A percentile compares a stretch with the other conserved stretches of the same genome.
Evolutionary conservation across 2,329 filamentous ascomycete species (phyloP).

Genomic region (Colletotrichum nymphaeae): DNA sequence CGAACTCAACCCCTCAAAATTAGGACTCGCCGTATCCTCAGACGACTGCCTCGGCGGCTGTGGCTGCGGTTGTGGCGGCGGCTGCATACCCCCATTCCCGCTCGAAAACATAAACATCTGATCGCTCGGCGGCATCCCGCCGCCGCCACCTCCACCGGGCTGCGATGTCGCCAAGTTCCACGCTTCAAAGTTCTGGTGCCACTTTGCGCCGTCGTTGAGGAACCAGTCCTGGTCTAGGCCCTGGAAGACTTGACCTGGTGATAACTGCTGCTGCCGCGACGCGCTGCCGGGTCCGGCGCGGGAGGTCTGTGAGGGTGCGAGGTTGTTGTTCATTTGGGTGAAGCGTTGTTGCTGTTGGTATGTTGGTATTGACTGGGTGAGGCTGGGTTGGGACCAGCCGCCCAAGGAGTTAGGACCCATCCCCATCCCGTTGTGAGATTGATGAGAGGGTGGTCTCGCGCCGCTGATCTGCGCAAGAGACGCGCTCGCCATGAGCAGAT

Average conservation of each 20-base stretch:
- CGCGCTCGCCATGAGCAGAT: slow-evolving; percentile 41
- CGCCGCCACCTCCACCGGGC: background rate
- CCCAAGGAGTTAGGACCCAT: slow-evolving; percentile 17
- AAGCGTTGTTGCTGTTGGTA: slow-evolving; percentile 40
- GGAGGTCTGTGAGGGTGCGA: background rate
- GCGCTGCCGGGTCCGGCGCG: slow-evolving; percentile 17
- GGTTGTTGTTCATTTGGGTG: slow-evolving; percentile 5
- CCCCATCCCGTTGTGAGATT: background rate
- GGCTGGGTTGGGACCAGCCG: slow-evolving; percentile 40
- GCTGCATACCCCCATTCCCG: background rate
- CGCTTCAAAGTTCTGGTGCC: slow-evolving; percentile 68
- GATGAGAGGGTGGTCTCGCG: slow-evolving; percentile 19
- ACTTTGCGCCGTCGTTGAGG: slow-evolving; percentile 66
- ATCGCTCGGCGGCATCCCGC: slow-evolving; percentile 19
- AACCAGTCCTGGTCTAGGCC: slow-evolving; percentile 68
- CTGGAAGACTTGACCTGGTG: slow-evolving; percentile 46
- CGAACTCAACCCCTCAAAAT: slow-evolving; percentile 47
- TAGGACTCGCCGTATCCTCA: slow-evolving; percentile 28
- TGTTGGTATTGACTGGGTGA: slow-evolving; percentile 41
- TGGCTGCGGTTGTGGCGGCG: background rate
- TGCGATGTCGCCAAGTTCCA: slow-evolving; percentile 54
- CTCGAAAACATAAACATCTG: slow-evolving; percentile 36
- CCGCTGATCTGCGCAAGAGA: slow-evolving; percentile 40
- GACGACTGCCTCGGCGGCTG: slow-evolving; percentile 14
- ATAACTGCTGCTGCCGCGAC: slow-evolving; percentile 40